Evolutionary conservation across 208 protist species (phyloP), one percentile per base, ranked within the genome.

Genomic region (Phytomonas serpens): DNA sequence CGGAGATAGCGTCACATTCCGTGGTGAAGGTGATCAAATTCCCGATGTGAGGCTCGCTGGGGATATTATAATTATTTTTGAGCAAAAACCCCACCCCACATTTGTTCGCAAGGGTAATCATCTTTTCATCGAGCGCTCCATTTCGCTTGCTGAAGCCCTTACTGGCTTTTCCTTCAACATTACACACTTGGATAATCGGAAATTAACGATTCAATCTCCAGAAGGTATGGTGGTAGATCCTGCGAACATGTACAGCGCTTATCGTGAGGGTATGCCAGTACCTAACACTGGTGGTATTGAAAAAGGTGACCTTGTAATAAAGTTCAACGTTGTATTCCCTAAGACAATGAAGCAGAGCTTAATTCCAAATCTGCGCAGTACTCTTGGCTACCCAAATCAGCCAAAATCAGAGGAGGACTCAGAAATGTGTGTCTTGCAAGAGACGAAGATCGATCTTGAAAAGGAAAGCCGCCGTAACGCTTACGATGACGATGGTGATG

Each of bases 1-100:
- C 52, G 93, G 93, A 57, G 96, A 99, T 79, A 96, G 97, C 76
- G 96, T 99, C 70, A 85, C 84, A 4, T 99, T 99, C 81, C 52
- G 67, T 47, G 97, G 97, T 61, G 98, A 99, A 72, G 98, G 96
- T 64, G 97, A 99, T 57, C 93, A 99, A 75, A 91, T 91, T 71
- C 94, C 97, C n/a, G 94, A 88, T 62, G 83, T 98, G 34, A 76
- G 84, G 40, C 80, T 93, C 23, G 88, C 98, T 31, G 98, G 98
- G 61, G 98, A 99, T 78, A 97, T 99, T 69, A 93, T 99, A 68
- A 98, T 99, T 72, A 91, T 99, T 16, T 72, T 99, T 4, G 81
- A 98, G 33, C 82, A 99, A 83, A 98, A 99, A 80, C 85, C 94
- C 47, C 98, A 99, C 84, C 33, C 78, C 14, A 7, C 82, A 0